A percentile compares a stretch with the other conserved stretches of the same genome.
Conservation (phyloP, 1,139 yeast species). For the Saccharomyces hybrid region DNA sequence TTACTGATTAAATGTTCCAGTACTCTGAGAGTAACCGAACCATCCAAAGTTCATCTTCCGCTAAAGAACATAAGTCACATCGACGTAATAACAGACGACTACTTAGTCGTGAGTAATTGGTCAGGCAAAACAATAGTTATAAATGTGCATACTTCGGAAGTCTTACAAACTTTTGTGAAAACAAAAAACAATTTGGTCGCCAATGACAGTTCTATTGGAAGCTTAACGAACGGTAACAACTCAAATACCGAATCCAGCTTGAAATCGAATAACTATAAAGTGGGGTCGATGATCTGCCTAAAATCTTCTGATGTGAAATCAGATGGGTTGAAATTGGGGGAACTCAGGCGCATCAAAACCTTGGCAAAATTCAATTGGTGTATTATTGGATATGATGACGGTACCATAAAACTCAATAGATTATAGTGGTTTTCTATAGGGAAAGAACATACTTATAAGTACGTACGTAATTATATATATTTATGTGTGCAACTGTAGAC, state of each 20-base stretch:
- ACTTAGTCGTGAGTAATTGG: slow-evolving; percentile 20
- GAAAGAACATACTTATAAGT: not conserved
- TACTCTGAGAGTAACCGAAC: not conserved
- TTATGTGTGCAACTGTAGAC: not conserved
- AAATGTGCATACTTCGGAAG: not conserved
- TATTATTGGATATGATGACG: slow-evolving; percentile 29
- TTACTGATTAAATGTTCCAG: not conserved
- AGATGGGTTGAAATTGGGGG: not conserved
- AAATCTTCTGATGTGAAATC: not conserved
- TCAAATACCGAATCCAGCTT: slow-evolving; percentile 1
- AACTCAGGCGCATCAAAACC: not conserved
- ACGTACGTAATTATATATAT: not conserved
- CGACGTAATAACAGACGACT: not conserved
- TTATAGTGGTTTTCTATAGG: not conserved
- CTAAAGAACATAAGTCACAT: slow-evolving; percentile 1
- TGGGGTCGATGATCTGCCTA: not conserved
- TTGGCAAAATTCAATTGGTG: slow-evolving; percentile 16
- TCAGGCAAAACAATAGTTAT: slow-evolving; percentile 16
- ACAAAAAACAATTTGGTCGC: slow-evolving; percentile 17
- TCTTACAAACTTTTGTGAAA: slow-evolving; percentile 8
- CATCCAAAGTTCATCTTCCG: not conserved
- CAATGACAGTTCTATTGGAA: slow-evolving; percentile 17
- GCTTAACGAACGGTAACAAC: slow-evolving; percentile 3
- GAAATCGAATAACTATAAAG: slow-evolving; percentile 5
- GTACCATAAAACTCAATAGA: slow-evolving; percentile 19